phyloP scores from a whole-genome alignment of 495 filamentous ascomycete genomes.

The Endocarpon pusillum region DNA sequence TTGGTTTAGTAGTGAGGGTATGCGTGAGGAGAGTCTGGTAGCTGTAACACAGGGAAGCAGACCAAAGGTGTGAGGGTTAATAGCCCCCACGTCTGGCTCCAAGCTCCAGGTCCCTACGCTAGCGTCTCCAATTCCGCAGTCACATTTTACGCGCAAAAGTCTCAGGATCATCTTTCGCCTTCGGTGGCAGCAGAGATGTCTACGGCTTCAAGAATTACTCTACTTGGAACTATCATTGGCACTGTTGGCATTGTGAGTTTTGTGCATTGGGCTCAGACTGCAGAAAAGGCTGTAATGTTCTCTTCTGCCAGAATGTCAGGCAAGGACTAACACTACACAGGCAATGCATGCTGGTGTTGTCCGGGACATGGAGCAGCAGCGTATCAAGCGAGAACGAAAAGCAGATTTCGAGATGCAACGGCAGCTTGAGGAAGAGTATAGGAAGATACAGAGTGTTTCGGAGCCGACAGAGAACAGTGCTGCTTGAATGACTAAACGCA shows the following conservation, averaged over 20 bases:
- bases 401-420: conserved; percentile 88
- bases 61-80: background rate
- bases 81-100: background rate
- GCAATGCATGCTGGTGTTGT: conserved; percentile 93
- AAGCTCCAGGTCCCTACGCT: no score
- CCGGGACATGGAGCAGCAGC: conserved; percentile 87
- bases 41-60: conserved; percentile 3
- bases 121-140: no score
- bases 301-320: conserved; percentile 1
- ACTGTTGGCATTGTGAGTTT: conserved; percentile 63
- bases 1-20: conserved; percentile 11
- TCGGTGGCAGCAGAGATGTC: no score
- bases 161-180: no score
- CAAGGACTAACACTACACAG: conserved; percentile 23
- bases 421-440: conserved; percentile 72
- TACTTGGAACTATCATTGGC: conserved; percentile 57
- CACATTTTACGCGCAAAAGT: no score
- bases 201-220: conserved; percentile 68
- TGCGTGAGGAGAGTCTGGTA: conserved; percentile 13
- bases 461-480: conserved; percentile 14
- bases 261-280: conserved; percentile 74
- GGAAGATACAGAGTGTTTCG: conserved; percentile 59
- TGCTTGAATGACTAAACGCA: no score
- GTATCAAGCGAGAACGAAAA: conserved; percentile 70
- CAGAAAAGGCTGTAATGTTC: conserved; percentile 62